Evolutionary conservation across 495 filamentous ascomycete species (phyloP).

Genomic region (Xylaria flabelliformis): DNA sequence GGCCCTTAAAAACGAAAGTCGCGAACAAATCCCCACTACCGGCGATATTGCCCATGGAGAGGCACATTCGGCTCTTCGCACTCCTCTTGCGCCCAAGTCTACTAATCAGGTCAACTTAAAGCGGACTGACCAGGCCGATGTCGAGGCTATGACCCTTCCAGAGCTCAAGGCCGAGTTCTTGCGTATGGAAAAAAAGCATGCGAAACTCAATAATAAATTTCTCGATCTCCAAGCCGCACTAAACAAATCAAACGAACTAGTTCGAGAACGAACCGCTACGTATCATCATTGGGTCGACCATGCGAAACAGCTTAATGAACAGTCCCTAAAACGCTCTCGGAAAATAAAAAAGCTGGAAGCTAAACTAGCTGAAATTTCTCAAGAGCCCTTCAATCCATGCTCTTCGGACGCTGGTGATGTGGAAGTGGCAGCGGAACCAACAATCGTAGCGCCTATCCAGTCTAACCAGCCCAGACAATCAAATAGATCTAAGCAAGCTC

Average conservation of each 20-base stretch:
- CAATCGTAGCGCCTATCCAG: background rate
- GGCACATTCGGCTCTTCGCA: constrained; percentile 21
- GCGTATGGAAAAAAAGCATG: constrained; percentile 38
- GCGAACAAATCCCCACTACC: constrained; percentile 3
- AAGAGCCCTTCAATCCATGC: constrained; percentile 24
- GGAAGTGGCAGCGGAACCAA: background rate
- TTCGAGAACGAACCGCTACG: constrained; percentile 34
- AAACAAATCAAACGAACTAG: constrained; percentile 33
- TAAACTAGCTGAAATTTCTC: constrained; percentile 28
- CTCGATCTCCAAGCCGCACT: constrained; percentile 46
- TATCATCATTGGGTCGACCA: constrained; percentile 36
- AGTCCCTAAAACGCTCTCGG: constrained; percentile 33
- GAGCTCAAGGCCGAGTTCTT: constrained; percentile 40
- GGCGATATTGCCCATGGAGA: background rate
- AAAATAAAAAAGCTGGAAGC: constrained; percentile 40
- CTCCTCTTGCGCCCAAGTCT: constrained; percentile 35
- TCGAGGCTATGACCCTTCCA: constrained; percentile 31
- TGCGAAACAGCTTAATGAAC: constrained; percentile 32
- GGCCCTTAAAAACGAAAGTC: constrained; percentile 22
- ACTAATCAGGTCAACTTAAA: constrained; percentile 30
- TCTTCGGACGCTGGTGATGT: constrained; percentile 25
- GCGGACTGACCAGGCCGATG: constrained; percentile 21
- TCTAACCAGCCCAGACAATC: background rate
- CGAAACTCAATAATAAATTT: constrained; percentile 35
- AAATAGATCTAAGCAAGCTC: background rate